A percentile compares a stretch with the other conserved stretches of the same genome.
Evolutionary conservation across 164 flowering plant species (phyloP).

Genomic region (Vitis vinifera): ASM3070453v1 NC_081821.1:4937501-4938000

Average conservation of each 20-base stretch:
- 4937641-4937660: constrained; percentile 94
- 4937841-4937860: constrained; percentile 80
- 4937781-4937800: constrained; percentile 81
- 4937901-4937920: constrained; percentile 87
- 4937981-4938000: not conserved
- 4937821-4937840: constrained; percentile 98
- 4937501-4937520: not conserved
- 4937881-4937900: constrained; percentile 76
- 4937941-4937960: constrained; percentile 26
- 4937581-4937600: not conserved
- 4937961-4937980: not conserved
- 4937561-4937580: not conserved
- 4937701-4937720: constrained; percentile 86
- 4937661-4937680: constrained; percentile 98
- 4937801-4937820: constrained; percentile 87
- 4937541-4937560: not conserved
- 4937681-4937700: constrained; percentile 83
- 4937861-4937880: constrained; percentile 82
- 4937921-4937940: constrained; percentile 88
- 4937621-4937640: constrained; percentile 40
- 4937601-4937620: not conserved
- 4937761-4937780: constrained; percentile 70
- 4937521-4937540: not conserved
- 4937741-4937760: constrained; percentile 93
- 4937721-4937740: constrained; percentile 77